Percentiles rank a stretch among this genome's conserved stretches.
Conservation (phyloP, 805 yeast species). For the Wickerhamomyces silvicola region DNA sequence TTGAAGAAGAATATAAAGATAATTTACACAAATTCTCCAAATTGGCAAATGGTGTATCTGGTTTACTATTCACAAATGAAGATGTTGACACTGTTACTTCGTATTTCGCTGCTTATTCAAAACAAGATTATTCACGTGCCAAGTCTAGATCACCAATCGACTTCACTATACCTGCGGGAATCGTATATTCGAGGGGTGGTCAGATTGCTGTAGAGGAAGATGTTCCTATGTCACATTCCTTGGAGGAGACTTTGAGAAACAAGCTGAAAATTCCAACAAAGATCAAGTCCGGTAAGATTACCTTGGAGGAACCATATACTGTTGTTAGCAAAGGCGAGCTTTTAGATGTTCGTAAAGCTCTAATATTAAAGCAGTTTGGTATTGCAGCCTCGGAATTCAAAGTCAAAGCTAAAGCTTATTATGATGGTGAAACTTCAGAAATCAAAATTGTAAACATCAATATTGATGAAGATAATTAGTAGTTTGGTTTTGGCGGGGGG, state of each 20-base stretch:
- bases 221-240: constrained; percentile 92
- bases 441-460: constrained; percentile 28
- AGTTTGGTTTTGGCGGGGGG: too few relatives aligned
- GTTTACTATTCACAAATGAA: constrained; percentile 86
- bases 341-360: constrained; percentile 85
- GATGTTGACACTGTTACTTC: constrained; percentile 79
- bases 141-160: constrained; percentile 78
- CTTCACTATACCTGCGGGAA: constrained; percentile 83
- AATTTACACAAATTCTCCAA: constrained; percentile 66
- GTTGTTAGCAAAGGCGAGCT: constrained; percentile 78
- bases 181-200: constrained; percentile 93
- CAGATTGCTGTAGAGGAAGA: constrained; percentile 86
- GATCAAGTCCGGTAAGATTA: constrained; percentile 83
- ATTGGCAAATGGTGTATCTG: constrained; percentile 70
- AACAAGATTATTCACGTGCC: constrained; percentile 84
- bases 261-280: constrained; percentile 87
- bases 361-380: constrained; percentile 91
- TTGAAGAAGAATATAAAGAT: constrained; percentile 87
- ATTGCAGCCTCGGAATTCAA: constrained; percentile 89
- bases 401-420: constrained; percentile 73
- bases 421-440: constrained; percentile 49
- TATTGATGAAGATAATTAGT: constrained; percentile 23
- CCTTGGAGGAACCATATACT: constrained; percentile 63
- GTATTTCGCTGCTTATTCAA: constrained; percentile 75
- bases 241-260: constrained; percentile 88